Percentiles rank a stretch among this genome's conserved stretches.
These are phyloP conservation scores for Capsicum chinense DNA, from an alignment of 257 asterid species.

Conservation along the genomic window DNA sequence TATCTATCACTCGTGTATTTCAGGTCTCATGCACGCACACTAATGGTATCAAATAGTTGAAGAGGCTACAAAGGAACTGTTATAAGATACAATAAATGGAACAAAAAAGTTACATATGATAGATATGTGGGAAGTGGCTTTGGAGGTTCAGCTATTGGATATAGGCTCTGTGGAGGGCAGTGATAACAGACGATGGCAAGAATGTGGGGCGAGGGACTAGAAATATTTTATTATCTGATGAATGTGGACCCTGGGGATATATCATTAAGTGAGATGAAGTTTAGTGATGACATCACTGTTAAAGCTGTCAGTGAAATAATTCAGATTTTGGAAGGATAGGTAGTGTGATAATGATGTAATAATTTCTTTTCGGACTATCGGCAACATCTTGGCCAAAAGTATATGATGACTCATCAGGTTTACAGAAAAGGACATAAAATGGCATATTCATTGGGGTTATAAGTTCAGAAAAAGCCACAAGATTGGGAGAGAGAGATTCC, in stretches of 20 bases:
- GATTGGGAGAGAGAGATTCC: neutral
- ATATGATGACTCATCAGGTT: neutral
- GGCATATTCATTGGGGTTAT: neutral
- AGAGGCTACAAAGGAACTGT: constrained; percentile 4
- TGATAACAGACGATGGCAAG: neutral
- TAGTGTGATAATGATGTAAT: neutral
- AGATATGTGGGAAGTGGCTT: neutral
- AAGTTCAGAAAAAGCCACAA: neutral
- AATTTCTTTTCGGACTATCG: neutral
- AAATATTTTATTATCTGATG: neutral
- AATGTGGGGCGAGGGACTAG: neutral
- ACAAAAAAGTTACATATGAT: neutral
- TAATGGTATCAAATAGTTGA: constrained; percentile 7
- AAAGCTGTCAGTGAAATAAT: neutral
- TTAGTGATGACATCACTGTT: neutral
- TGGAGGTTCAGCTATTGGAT: neutral
- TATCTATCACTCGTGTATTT: neutral
- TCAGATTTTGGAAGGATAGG: neutral
- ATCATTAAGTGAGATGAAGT: neutral
- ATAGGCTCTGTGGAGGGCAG: neutral
- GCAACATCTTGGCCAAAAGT: constrained; percentile 2
- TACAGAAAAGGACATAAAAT: neutral
- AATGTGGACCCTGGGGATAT: neutral
- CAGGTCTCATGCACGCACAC: neutral
- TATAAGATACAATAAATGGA: neutral